Base-by-base conservation (phyloP, 495 filamentous ascomycete genomes). In the Astrothelium subdiscretum region DNA sequence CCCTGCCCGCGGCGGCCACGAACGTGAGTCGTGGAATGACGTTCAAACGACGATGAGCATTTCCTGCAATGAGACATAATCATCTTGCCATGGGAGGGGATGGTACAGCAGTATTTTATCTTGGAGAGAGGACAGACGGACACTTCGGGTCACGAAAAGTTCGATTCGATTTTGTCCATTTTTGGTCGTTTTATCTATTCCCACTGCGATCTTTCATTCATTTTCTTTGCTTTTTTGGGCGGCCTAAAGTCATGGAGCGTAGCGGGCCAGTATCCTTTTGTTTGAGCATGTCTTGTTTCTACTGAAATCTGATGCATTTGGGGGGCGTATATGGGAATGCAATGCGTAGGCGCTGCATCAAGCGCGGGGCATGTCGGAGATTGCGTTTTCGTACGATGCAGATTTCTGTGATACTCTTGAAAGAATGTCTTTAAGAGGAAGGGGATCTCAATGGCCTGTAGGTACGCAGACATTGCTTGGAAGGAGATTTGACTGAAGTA, bases 1-100 rank as follows among this genome's bases (percentile, higher is more conserved):
- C 72, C 1, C 62, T 76, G 12, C 73, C 73, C 5, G 68, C 73
- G 24, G 63, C 66, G 24, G 48, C 48, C n/a, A 62, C 70, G 58
- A 63, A 62, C 32, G 60, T 69, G 13, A 42, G 44, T 10, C 60
- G 72, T 32, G 65, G 63, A 24, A 62, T 74, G 29, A 74, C 72
- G 3, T 62, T 73, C n/a, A 71, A 68, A 48, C 67, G 71, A 43
- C 59, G 67, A 1, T 54, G 15, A 54, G 5, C 29, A 0, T 54
- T 29, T 27, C 8, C 15, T 29, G 6, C 5, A 11, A 27, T 24
- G 20, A 54, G n/a, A 54, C 43, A n/a, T n/a, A n/a, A n/a, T n/a
- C n/a, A n/a, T n/a, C n/a, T n/a, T n/a, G n/a, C n/a, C n/a, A n/a
- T n/a, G n/a, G n/a, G n/a, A n/a, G n/a, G n/a, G n/a, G n/a, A n/a